Base-by-base conservation (phyloP, 352 stramenopile genomes). In the Peronosclerospora sorghi region DNA sequence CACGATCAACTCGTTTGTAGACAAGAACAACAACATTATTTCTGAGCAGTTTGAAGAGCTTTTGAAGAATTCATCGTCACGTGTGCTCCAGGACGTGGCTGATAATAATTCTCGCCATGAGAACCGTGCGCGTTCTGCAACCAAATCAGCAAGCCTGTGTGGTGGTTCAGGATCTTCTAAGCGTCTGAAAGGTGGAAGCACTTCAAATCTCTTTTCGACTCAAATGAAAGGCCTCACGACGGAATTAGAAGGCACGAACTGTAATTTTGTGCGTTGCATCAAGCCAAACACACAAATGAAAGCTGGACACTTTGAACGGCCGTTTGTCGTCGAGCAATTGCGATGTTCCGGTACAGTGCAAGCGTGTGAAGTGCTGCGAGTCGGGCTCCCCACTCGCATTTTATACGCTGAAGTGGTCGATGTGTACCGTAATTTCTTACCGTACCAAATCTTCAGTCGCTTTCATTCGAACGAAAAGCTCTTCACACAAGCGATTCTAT, bases 201-300 rank as follows among this genome's bases (percentile, higher is more conserved):
- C 69, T 7, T 86, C 77, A 8, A 84, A 67, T 35, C 49, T 84
- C 1, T 89, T 89, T 37, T 78, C 71, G 3, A 91, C 67, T 15
- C 84, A 96, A 48, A 84, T 96, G 62, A 76, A 80, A 40, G 79
- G 72, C 0, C 66, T 96, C 4, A 88, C 83, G 6, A 76, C 71
- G 0, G 78, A 91, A 38, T 54, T 96, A 1, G 64, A 83, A 32
- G 73, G 73, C 12, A 97, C 89, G 19, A 82, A 79, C 42, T 93
- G 87, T 42, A 94, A 94, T 48, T 97, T 97, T 54, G 84, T 97
- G 53, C 82, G 88, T 34, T 97, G 89, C 65, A 96, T 97, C 61
- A 97, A 97, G 62, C 92, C 92, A 0, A 97, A 97, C 68, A 95
- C 75, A n/a, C 62, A 83, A 29, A 97, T 97, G 74, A 81, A 92